Base-by-base conservation (phyloP, 2,329 filamentous ascomycete species). In the Ploettnerulaceae sp. region DNA sequence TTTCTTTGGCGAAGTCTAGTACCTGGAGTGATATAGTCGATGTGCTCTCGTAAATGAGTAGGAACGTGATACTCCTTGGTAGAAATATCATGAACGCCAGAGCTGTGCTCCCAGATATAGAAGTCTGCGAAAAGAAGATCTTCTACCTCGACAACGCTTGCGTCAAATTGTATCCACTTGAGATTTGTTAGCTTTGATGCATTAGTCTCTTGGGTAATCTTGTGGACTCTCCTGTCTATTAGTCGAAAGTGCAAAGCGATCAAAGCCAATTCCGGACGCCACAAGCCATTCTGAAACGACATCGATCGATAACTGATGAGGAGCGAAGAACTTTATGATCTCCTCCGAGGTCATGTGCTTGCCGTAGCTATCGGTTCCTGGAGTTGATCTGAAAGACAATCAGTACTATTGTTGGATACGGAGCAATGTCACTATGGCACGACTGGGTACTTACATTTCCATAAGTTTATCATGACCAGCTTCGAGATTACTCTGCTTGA, bases 11-110 rank as follows among this genome's bases (percentile, higher is more conserved):
- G 58, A 45, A 79, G 66, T 51, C 73, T 75, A 52, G 76, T 70
- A 12, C 74, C 75, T 0, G 76, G 76, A 1, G 71, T 78, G 28
- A 80, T 70, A 58, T 77, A 79, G 61, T 79, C 75, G 41, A 79
- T 66, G 47, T 78, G 72, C 8, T 66, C 53, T 33, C 66, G 66
- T 11, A 79, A 53, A 31, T 69, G 58, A 21, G 65, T 64, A 1
- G 75, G 75, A 4, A 79, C 61, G 48, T 75, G 72, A 57, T 77
- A 76, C 54, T 65, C 63, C 20, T 67, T 63, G 29, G 45, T 54
- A 7, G 56, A 53, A 20, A 58, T 45, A 47, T 55, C 54, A 20
- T 45, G 33, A 20, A 39, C 64, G 36, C 73, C 76, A 26, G 74
- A 63, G 9, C 70, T 69, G 61, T 82, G 78, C 60, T 84, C 78